Base-by-base conservation (phyloP, 108 stramenopile species). In the Discostella stelligeroides region DNA sequence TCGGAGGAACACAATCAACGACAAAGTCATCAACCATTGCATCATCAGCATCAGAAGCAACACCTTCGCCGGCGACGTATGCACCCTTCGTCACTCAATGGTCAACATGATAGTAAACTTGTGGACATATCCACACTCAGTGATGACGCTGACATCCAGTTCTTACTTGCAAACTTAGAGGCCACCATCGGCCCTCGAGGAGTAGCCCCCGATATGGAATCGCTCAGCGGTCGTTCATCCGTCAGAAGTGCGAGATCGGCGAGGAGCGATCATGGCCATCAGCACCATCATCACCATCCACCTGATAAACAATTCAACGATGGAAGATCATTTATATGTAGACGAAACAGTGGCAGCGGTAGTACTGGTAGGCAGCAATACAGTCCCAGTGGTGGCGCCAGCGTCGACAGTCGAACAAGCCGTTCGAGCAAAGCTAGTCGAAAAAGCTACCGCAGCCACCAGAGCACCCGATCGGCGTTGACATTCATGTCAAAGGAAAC, bases 191-290 rank as follows among this genome's bases (percentile, higher is more conserved):
- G 79, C 13, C 74, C 79, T 14, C 58, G 62, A 0, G 79, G 79
- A 3, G 68, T 63, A 8, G 79, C 79, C 21, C 74, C 79, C 15
- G 79, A 80, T 37, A 75, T 80, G 54, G 79, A 80, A 62, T 80
- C 79, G 15, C 62, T 80, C 21, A 75, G 56, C 18, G 79, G 68
- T 30, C 41, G 72, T 29, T 28, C 13, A 6, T 25, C 51, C 3
- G 13, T 56, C 14, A 30, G 55, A 37, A 37, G 34, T 37, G 55
- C 15, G 28, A 41, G 49, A 30, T 51, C 60, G 18, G 38, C 28
- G 55, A 56, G 14, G 17, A 30, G 54, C 30, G 37, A 29, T 45
- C 21, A 7, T 9, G 41, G 43, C 17, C 45, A 55, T 46, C n/a
- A 30, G 24, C 67, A 34, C 17, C 63, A 43, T 10, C 25, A 55